These are phyloP conservation scores for Mortierella alpina DNA, from an alignment of 192 early-diverging fungal genomes.

Conservation along the genomic window DNA sequence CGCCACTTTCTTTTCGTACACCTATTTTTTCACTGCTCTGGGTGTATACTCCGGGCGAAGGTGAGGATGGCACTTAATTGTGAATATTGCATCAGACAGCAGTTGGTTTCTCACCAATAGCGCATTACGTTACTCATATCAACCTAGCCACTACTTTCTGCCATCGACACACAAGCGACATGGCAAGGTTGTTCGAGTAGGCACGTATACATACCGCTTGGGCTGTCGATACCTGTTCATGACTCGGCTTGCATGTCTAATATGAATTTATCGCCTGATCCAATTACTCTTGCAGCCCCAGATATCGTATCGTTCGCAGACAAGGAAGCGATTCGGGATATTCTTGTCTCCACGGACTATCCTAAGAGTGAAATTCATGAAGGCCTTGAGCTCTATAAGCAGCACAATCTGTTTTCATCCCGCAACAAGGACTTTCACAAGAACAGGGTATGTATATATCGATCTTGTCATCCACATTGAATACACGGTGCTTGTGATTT, in stretches of 20 bases:
- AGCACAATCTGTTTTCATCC: conserved; percentile 35
- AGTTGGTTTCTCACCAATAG: neutral
- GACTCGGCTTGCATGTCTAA: neutral
- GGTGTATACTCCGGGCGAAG: conserved; percentile 20
- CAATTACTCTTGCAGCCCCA: neutral
- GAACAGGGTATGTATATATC: conserved; percentile 8
- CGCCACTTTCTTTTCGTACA: conserved; percentile 2
- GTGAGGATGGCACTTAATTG: neutral
- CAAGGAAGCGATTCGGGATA: conserved; percentile 31
- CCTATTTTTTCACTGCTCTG: conserved; percentile 20
- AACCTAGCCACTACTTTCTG: conserved; percentile 33
- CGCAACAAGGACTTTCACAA: conserved; percentile 43
- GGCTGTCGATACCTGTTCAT: neutral
- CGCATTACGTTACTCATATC: neutral
- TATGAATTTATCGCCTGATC: neutral
- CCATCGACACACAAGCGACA: conserved; percentile 16
- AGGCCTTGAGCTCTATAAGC: conserved; percentile 23
- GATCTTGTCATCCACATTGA: too few relatives aligned
- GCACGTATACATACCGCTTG: neutral
- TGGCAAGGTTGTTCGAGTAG: conserved; percentile 40
- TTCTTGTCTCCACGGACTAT: conserved; percentile 27
- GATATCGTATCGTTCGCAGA: conserved; percentile 35
- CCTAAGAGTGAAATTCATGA: conserved; percentile 40
- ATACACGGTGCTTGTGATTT: too few relatives aligned
- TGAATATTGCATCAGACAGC: neutral